A percentile compares a stretch with the other conserved stretches of the same genome.
Evolutionary conservation across 371 early-diverging fungal species (phyloP).

Genomic region (Mortierella sp.): DNA sequence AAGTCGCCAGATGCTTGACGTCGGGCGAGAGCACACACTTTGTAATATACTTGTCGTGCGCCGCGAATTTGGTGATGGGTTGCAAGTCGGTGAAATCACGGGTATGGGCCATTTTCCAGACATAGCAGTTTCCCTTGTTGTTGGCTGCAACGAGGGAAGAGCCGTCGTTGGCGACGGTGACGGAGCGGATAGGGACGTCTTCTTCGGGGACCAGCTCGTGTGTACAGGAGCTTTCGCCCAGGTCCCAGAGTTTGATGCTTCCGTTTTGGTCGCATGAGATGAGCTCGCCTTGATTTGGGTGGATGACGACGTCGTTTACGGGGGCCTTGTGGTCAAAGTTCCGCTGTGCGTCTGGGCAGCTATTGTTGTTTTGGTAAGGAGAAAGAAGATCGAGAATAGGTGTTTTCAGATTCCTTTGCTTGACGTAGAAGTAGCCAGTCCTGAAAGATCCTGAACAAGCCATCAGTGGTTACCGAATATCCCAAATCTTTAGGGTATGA

Average conservation of each 20-base stretch:
- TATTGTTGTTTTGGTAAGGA: constrained; percentile 20
- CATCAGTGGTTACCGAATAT: constrained; percentile 72
- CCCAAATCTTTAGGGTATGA: constrained; percentile 94
- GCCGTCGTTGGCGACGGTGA: constrained; percentile 93
- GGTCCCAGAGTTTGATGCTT: constrained; percentile 92
- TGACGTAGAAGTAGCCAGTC: no score
- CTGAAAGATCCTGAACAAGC: no score
- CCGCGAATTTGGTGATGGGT: constrained; percentile 78
- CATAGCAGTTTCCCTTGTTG: constrained; percentile 92
- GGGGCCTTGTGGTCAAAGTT: constrained; percentile 91
- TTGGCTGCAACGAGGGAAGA: constrained; percentile 92
- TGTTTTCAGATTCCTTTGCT: constrained; percentile 18
- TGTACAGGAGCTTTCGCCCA: constrained; percentile 90
- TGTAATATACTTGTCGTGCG: constrained; percentile 87
- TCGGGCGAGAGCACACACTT: constrained; percentile 89
- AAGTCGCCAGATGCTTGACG: constrained; percentile 85
- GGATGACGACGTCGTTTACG: constrained; percentile 95
- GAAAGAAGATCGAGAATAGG: background rate
- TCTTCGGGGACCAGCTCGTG: constrained; percentile 91
- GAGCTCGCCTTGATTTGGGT: constrained; percentile 95
- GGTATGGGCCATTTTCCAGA: constrained; percentile 82
- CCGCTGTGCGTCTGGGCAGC: constrained; percentile 83
- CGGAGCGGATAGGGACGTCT: constrained; percentile 89
- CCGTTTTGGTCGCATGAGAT: constrained; percentile 97
- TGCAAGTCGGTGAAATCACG: constrained; percentile 76